These are phyloP conservation scores for Colletotrichum abscissum DNA, from an alignment of 2,329 filamentous ascomycete species.

Conservation along the genomic window DNA sequence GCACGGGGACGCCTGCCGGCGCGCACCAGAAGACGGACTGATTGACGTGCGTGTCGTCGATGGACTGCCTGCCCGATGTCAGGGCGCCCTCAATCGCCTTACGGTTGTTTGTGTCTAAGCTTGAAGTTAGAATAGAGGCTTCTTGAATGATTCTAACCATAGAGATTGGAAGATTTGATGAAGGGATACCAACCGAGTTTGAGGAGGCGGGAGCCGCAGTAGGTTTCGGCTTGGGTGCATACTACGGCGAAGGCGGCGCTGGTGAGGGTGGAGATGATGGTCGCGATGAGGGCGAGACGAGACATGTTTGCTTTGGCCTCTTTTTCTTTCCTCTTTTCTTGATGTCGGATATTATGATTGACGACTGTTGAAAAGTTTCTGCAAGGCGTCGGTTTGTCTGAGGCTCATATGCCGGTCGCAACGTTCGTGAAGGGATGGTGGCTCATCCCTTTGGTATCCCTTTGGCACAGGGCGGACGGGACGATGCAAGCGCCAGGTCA, in stretches of 20 bases:
- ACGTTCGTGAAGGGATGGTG: neutral
- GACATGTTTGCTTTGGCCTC: neutral
- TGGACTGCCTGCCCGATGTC: constrained; percentile 6
- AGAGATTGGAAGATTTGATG: neutral
- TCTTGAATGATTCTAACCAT: neutral
- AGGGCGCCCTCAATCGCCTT: constrained; percentile 10
- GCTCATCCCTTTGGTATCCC: constrained; percentile 8
- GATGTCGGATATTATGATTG: neutral
- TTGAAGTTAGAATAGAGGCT: neutral
- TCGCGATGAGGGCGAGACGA: neutral
- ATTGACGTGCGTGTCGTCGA: constrained; percentile 18
- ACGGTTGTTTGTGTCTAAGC: constrained; percentile 4
- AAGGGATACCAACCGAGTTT: constrained; percentile 1
- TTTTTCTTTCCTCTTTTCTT: neutral
- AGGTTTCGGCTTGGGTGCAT: constrained; percentile 20
- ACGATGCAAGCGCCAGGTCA: neutral
- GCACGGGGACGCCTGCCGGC: constrained; percentile 13
- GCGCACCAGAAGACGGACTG: constrained; percentile 32
- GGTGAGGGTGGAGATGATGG: neutral
- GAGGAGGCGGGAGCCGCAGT: constrained; percentile 29
- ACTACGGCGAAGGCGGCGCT: neutral
- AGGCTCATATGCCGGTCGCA: neutral
- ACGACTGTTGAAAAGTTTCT: neutral
- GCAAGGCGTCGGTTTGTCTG: neutral
- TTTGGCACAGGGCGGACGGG: neutral